Percentiles rank a stretch among this genome's conserved stretches.
These are phyloP conservation scores for Cyclotella baltica DNA, from an alignment of 108 stramenopile species.

Conservation along the genomic window DNA sequence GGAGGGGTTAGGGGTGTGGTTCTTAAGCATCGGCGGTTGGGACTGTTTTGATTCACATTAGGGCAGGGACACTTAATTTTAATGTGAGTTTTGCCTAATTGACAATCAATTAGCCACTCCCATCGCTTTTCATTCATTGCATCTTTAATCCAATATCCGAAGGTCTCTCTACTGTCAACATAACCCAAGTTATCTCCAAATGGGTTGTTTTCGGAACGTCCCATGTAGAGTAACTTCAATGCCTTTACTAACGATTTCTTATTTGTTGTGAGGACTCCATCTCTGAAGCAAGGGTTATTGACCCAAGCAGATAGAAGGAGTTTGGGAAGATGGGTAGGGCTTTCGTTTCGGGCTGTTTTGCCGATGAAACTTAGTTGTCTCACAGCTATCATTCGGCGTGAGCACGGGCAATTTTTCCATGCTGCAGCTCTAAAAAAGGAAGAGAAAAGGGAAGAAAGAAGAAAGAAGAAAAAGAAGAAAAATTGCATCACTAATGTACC, in stretches of 20 bases:
- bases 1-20: background rate
- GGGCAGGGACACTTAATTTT: background rate
- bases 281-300: conserved; percentile 4
- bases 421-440: too few species aligned
- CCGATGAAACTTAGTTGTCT: background rate
- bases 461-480: too few species aligned
- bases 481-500: too few species aligned
- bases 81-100: background rate
- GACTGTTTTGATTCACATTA: too few species aligned
- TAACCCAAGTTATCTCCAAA: background rate
- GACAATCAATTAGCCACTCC: background rate
- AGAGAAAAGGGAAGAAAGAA: too few species aligned
- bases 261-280: conserved; percentile 16
- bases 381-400: background rate
- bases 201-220: background rate
- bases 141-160: background rate
- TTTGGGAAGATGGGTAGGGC: background rate
- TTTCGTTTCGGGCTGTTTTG: background rate
- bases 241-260: conserved; percentile 19
- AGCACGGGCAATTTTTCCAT: too few species aligned
- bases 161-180: background rate
- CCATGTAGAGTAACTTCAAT: background rate
- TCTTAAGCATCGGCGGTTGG: too few species aligned
- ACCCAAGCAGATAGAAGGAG: conserved; percentile 14
- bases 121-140: background rate